Conservation (phyloP, 176 grass and related monocot genomes). For the Eleusine coracana region DNA sequence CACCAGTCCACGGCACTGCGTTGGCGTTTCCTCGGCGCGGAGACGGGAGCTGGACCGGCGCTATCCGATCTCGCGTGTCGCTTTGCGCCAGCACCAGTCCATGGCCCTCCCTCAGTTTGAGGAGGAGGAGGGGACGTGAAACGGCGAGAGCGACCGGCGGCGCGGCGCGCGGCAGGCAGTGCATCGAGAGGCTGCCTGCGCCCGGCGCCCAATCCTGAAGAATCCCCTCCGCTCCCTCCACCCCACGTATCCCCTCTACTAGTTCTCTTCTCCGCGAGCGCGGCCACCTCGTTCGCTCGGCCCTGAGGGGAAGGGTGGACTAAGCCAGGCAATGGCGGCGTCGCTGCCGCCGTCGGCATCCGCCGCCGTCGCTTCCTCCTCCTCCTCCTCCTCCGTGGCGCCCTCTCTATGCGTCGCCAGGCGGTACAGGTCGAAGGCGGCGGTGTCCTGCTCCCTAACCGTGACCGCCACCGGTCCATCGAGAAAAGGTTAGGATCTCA, state of each 20-base stretch:
- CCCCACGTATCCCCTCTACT: not conserved
- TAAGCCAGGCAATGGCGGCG: slow-evolving; percentile 27
- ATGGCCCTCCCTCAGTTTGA: not conserved
- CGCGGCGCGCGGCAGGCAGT: slow-evolving; percentile 29
- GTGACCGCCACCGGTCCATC: slow-evolving; percentile 31
- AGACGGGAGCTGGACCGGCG: not conserved
- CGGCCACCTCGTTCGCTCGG: not conserved
- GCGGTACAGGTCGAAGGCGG: slow-evolving; percentile 2
- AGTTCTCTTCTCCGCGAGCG: not conserved
- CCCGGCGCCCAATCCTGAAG: slow-evolving; percentile 53
- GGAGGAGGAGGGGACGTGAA: not conserved
- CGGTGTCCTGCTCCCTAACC: slow-evolving; percentile 35
- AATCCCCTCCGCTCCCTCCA: slow-evolving; percentile 41
- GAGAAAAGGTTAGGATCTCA: slow-evolving; percentile 40
- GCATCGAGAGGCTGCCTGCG: slow-evolving; percentile 55
- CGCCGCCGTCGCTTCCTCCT: not conserved
- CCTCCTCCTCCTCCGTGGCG: slow-evolving; percentile 1
- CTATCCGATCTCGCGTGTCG: not conserved
- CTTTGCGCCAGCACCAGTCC: not conserved
- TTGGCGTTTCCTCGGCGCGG: not conserved
- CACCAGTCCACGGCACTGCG: not conserved
- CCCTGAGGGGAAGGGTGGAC: not conserved
- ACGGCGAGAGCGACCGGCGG: slow-evolving; percentile 39
- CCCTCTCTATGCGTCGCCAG: slow-evolving; percentile 1
- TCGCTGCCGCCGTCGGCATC: slow-evolving; percentile 34